Evolutionary conservation across 805 yeast genomes (phyloP), one percentile per base, ranked within the genome.

Genomic region (Blastobotrys attinorum): DNA sequence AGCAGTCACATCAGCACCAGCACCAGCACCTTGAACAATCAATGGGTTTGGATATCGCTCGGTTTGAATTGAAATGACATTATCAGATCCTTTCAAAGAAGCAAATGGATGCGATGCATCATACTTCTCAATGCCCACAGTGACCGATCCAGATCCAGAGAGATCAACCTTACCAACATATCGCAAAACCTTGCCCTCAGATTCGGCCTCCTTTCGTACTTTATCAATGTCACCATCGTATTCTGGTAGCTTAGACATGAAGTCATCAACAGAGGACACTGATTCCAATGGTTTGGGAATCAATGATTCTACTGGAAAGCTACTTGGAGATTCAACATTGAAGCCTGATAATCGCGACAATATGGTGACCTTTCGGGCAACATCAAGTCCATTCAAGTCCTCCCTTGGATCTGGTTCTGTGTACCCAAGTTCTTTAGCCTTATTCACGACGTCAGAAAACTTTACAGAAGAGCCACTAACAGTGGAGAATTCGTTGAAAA

Each of bases 381-480:
- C 96, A 61, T 92, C 99, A 62, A 92, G 75, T 43, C 99, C 99
- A 65, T 90, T 92, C 65, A 92, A 77, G 63, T 92, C 99, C 64
- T 92, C 99, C 69, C 99, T 82, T 65, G 99, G 98, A 65, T 92
- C 99, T 40, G 99, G 99, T 69, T 92, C 98, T 34, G 97, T 90
- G 75, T 87, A 92, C 41, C 99, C 99, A 52, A 87, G 72, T 42
- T 79, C 67, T 68, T 90, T 90, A 42, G 99, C 98, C 39, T 79
- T 79, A 50, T 75, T 72, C 46, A 92, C 97, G 40, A 92, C 81
- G 44, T 88, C 95, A 21, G 97, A 87, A 64, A 89, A 92, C 61
- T 83, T 84, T 47, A 77, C 74, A 22, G 42, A 18, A 39, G 74
- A 69, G 37, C 80, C 69, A 48, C 70, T 71, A 43, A 79, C 66